Evolutionary conservation across 1,139 yeast species (phyloP).

Genomic region (Sugiyamaella neomexicana): DNA sequence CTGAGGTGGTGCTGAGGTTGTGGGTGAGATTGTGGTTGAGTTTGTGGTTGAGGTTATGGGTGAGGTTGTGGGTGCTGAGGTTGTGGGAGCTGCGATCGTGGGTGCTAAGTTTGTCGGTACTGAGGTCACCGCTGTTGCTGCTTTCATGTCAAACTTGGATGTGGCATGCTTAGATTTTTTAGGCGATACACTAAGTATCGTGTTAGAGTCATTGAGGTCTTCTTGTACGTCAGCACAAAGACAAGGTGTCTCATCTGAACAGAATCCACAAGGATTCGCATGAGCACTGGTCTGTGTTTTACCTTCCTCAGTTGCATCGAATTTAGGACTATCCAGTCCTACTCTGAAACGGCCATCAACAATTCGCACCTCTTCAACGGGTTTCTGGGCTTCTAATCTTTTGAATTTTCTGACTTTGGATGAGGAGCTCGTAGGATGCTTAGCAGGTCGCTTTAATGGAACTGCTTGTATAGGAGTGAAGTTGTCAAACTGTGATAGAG

Average conservation of each 20-base stretch:
- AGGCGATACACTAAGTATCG: not conserved
- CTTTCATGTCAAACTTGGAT: too few species aligned
- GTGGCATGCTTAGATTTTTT: not conserved
- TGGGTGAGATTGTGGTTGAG: not conserved
- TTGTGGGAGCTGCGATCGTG: conserved; percentile 2
- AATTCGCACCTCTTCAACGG: not conserved
- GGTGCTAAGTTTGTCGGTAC: too few species aligned
- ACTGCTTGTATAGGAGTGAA: conserved; percentile 32
- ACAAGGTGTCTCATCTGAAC: conserved; percentile 87
- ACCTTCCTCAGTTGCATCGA: conserved; percentile 11
- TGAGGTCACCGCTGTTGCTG: too few species aligned
- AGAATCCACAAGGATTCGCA: conserved; percentile 80
- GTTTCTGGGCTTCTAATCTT: not conserved
- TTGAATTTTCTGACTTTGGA: conserved; percentile 21
- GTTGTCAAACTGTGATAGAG: conserved; percentile 23
- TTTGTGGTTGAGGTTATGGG: not conserved
- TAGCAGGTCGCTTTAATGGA: conserved; percentile 24
- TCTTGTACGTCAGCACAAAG: conserved; percentile 67
- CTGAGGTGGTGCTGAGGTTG: not conserved
- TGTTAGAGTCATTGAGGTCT: not conserved
- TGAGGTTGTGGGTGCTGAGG: not conserved
- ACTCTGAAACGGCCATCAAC: conserved; percentile 1
- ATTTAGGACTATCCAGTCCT: conserved; percentile 1
- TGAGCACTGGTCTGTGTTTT: conserved; percentile 19
- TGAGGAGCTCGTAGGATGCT: not conserved